A percentile compares a stretch with the other conserved stretches of the same genome.
phyloP scores from a whole-genome alignment of 2,329 filamentous ascomycete genomes.

The Plectosphaerella plurivora region DNA sequence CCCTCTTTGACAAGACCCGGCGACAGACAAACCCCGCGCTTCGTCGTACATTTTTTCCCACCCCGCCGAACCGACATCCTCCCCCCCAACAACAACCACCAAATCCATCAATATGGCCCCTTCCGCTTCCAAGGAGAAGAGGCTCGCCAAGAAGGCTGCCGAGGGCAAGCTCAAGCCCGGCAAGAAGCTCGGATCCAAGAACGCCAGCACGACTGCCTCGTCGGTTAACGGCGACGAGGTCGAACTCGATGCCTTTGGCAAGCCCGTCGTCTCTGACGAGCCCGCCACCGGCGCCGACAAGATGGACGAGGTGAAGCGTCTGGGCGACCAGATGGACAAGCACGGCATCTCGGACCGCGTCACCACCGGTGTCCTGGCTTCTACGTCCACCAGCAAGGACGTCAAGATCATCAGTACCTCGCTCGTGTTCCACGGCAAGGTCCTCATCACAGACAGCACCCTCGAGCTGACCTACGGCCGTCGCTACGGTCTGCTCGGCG shows the following conservation, averaged over 20 bases:
- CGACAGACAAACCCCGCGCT: constrained; percentile 1
- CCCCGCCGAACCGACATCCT: neutral
- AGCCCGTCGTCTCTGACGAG: constrained; percentile 51
- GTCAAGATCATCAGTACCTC: constrained; percentile 94
- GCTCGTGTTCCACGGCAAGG: constrained; percentile 95
- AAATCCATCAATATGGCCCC: constrained; percentile 48
- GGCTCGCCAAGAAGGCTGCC: constrained; percentile 66
- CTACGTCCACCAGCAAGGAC: constrained; percentile 79
- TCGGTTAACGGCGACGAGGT: constrained; percentile 69
- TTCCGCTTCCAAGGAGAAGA: constrained; percentile 67
- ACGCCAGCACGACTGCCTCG: constrained; percentile 42
- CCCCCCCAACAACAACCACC: constrained; percentile 8
- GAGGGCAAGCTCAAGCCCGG: constrained; percentile 67
- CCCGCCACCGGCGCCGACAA: constrained; percentile 69
- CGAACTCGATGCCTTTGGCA: constrained; percentile 60
- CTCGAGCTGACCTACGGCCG: constrained; percentile 91
- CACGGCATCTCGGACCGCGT: constrained; percentile 95
- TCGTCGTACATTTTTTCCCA: neutral
- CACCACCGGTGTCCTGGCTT: constrained; percentile 93
- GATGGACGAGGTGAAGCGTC: constrained; percentile 76
- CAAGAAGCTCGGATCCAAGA: constrained; percentile 64
- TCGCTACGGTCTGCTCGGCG: constrained; percentile 90
- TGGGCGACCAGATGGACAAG: constrained; percentile 92
- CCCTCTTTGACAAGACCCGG: neutral
- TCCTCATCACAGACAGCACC: constrained; percentile 89